These are phyloP conservation scores for Inosperma sp. DNA, from an alignment of 768 basidiomycete genomes.

Conservation along the genomic window DNA sequence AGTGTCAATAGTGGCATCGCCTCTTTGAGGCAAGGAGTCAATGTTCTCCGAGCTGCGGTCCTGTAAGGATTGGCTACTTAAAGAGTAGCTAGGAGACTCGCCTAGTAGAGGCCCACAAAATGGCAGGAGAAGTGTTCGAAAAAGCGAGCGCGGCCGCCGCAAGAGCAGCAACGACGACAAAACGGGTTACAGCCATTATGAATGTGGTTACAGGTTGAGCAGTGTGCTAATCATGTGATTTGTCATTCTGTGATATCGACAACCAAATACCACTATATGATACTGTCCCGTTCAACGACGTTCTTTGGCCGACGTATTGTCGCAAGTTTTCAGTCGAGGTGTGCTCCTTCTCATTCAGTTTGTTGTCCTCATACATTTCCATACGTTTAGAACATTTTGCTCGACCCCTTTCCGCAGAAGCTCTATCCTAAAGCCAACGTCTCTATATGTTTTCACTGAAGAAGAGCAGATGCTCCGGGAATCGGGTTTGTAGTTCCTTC, in stretches of 20 bases:
- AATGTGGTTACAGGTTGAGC: neutral
- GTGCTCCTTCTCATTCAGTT: too few relatives aligned
- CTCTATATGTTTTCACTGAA: constrained; percentile 82
- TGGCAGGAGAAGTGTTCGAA: constrained; percentile 56
- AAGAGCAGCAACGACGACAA: constrained; percentile 42
- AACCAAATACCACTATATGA: too few relatives aligned
- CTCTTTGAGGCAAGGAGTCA: constrained; percentile 35
- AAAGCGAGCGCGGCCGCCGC: constrained; percentile 51
- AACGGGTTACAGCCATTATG: constrained; percentile 40
- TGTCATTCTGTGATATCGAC: neutral
- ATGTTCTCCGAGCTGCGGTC: constrained; percentile 41
- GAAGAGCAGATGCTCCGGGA: constrained; percentile 95
- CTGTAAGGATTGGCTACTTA: constrained; percentile 22
- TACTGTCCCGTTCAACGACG: too few relatives aligned
- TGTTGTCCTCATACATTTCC: neutral
- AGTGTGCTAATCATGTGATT: neutral
- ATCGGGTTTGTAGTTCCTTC: constrained; percentile 50
- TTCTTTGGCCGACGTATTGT: too few relatives aligned
- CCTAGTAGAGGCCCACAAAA: constrained; percentile 71
- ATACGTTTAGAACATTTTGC: constrained; percentile 29
- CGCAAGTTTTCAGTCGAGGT: too few relatives aligned
- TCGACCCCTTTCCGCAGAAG: constrained; percentile 32
- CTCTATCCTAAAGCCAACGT: constrained; percentile 39
- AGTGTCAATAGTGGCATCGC: constrained; percentile 27
- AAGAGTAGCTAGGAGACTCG: too few relatives aligned